Conservation (phyloP, 2,329 filamentous ascomycete genomes). For the Gnomoniopsis smithogilvyi region DNA sequence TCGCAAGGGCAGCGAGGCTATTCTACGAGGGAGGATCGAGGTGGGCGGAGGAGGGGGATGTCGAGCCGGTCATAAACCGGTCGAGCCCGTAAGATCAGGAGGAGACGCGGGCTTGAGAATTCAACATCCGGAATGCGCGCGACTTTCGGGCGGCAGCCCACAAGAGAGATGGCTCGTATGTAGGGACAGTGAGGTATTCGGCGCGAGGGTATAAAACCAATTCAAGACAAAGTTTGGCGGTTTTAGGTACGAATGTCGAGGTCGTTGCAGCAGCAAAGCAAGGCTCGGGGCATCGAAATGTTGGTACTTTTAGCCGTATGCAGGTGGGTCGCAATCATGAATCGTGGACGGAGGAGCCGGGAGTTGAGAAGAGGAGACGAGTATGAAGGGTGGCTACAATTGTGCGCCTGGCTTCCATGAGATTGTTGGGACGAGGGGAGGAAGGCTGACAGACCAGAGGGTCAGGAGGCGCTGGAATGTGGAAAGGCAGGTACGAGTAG, state of each 20-base stretch:
- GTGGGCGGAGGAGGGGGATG: background rate
- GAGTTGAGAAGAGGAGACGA: background rate
- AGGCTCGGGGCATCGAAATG: background rate
- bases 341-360: background rate
- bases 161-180: background rate
- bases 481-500: background rate
- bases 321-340: background rate
- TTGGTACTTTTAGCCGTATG: background rate
- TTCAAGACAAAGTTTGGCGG: background rate
- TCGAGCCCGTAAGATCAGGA: slow-evolving; percentile 15
- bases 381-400: background rate
- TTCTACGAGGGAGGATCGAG: background rate
- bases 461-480: slow-evolving; percentile 6
- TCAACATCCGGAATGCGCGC: slow-evolving; percentile 17
- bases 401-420: background rate
- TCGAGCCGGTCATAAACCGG: slow-evolving; percentile 14
- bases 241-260: background rate
- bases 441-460: slow-evolving; percentile 10
- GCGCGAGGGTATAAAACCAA: background rate
- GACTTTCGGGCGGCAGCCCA: slow-evolving; percentile 7
- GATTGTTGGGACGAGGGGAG: background rate
- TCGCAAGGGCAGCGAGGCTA: background rate
- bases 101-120: slow-evolving; percentile 5
- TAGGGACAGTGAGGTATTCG: background rate
- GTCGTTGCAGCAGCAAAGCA: background rate